Base-by-base conservation (phyloP, 306 rosid genomes). In the Quercus berberidifolia region DNA sequence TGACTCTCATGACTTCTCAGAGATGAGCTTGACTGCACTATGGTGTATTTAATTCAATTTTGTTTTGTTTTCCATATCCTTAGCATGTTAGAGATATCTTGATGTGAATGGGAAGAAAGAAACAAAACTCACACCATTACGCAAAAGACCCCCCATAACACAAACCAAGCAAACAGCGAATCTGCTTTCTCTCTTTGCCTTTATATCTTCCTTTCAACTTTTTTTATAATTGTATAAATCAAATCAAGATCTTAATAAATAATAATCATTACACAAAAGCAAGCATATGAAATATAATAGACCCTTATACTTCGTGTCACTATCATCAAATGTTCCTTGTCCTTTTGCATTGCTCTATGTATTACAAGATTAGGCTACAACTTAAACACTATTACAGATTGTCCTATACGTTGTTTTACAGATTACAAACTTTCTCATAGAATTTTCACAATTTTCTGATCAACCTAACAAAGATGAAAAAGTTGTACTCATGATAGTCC, bases 161-260 rank as follows among this genome's bases (percentile, higher is more conserved):
- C 51, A 33, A 35, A 67, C 72, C 72, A 74, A 38, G 28, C 62
- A 38, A 11, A 9, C 41, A 71, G 79, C 65, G 63, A 72, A 76
- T 76, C 57, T 60, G 25, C 9, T 69, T 14, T 77, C 71, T 35
- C 77, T 78, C 76, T 52, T 12, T 23, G 5, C 31, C 49, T 10
- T 76, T 73, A 56, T n/a, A 23, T 74, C 74, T 56, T 31, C 35
- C 63, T 52, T 12, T 55, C 26, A 1, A 4, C 46, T 51, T 5
- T 5, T 55, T 55, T 73, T 69, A 60, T 55, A 62, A 14, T 54
- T 57, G n/a, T 11, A 71, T 15, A 18, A 5, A 59, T 83, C 71
- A 74, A 83, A 85, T 78, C 74, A 72, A 79, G 89, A 87, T 78
- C 86, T 82, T 69, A 62, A 58, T 78, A 76, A 67, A 62, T n/a